These are phyloP conservation scores for Fomitiporia mediterranea DNA, from an alignment of 1,284 basidiomycete genomes.

Conservation along the genomic window DNA sequence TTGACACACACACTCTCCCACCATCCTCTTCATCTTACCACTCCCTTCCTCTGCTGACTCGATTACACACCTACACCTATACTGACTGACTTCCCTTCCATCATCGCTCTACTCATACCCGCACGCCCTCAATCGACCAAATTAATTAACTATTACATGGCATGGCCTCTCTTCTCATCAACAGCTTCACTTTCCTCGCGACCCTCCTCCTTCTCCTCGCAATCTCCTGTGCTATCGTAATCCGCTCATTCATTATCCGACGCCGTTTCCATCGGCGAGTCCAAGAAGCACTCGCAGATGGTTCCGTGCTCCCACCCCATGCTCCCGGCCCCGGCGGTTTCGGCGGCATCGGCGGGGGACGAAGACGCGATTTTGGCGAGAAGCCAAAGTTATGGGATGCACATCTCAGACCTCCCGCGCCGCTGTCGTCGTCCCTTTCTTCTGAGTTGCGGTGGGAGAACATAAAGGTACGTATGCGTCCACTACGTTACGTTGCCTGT, in stretches of 20 bases:
- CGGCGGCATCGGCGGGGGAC: conserved; percentile 13
- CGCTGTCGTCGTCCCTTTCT: background rate
- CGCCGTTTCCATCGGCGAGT: conserved; percentile 32
- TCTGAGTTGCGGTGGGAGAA: conserved; percentile 36
- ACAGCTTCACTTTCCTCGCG: conserved; percentile 26
- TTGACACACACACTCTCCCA: background rate
- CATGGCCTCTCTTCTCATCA: conserved; percentile 29
- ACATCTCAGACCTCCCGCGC: conserved; percentile 32
- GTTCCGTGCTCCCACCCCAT: conserved; percentile 22
- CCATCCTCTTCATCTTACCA: background rate
- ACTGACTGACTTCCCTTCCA: background rate
- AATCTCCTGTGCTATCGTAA: conserved; percentile 34
- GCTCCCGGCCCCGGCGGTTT: background rate
- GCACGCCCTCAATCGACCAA: background rate
- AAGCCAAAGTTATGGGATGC: conserved; percentile 53
- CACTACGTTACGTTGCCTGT: background rate
- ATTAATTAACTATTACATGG: background rate
- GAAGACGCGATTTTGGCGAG: conserved; percentile 40
- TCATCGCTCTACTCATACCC: background rate
- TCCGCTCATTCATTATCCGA: conserved; percentile 33
- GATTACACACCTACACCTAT: background rate
- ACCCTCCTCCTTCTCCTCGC: conserved; percentile 32
- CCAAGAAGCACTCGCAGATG: conserved; percentile 35
- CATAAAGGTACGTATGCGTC: conserved; percentile 40
- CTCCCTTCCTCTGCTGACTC: background rate